These are phyloP conservation scores for Kluyveromyces wickerhamii DNA, from an alignment of 805 yeast species.

Conservation along the genomic window DNA sequence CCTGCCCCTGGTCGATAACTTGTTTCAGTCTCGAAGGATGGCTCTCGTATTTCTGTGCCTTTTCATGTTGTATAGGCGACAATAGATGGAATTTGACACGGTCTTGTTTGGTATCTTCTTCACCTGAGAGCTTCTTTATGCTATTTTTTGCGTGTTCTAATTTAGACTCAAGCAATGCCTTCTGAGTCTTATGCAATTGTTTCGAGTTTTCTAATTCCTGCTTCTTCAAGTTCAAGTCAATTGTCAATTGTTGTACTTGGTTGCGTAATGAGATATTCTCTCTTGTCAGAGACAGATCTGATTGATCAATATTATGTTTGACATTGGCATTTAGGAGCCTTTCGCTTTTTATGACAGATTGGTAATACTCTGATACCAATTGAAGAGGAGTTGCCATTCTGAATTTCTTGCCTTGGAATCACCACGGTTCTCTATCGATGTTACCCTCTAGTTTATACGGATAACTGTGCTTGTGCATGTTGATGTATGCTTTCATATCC, in stretches of 20 bases:
- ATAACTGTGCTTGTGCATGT: no score
- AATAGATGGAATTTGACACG: slow-evolving; percentile 17
- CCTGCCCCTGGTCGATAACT: slow-evolving; percentile 19
- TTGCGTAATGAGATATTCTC: slow-evolving; percentile 30
- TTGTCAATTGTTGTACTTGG: slow-evolving; percentile 29
- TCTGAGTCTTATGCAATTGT: slow-evolving; percentile 29
- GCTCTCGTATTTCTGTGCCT: slow-evolving; percentile 7
- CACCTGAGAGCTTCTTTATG: slow-evolving; percentile 19
- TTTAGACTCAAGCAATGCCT: slow-evolving; percentile 30
- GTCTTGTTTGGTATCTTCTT: slow-evolving; percentile 10
- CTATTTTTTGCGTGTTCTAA: slow-evolving; percentile 29
- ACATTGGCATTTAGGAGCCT: slow-evolving; percentile 14
- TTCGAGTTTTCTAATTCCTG: slow-evolving; percentile 26
- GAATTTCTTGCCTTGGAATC: no score
- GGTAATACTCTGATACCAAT: slow-evolving; percentile 22
- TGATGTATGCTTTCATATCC: no score
- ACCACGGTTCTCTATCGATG: no score
- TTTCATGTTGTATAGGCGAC: slow-evolving; percentile 15
- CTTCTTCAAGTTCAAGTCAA: slow-evolving; percentile 25
- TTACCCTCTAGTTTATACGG: no score
- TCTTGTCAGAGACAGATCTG: slow-evolving; percentile 17
- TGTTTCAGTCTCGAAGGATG: slow-evolving; percentile 17
- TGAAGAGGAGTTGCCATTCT: slow-evolving; percentile 21
- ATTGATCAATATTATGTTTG: slow-evolving; percentile 1
- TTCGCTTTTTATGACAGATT: slow-evolving; percentile 24